Evolutionary conservation across 192 early-diverging fungal genomes (phyloP), one percentile per base, ranked within the genome.

Genomic region (Obelidium mucronatum): DNA sequence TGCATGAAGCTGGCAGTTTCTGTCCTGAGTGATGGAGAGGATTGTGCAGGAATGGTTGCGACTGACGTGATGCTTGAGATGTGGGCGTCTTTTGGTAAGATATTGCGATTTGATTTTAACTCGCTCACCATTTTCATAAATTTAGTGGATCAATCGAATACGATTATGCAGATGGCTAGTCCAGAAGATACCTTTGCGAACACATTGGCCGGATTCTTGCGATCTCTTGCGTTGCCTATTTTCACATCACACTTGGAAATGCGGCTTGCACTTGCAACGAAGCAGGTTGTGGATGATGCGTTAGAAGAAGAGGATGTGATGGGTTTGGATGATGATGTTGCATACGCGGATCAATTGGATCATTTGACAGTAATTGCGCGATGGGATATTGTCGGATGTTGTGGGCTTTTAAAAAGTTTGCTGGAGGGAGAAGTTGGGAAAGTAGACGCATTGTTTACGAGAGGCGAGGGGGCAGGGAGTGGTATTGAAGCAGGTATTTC

Each of bases 301-400:
- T 83, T 82, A 26, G 81, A 77, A n/a, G 85, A 86, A 52, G 82
- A 82, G 6, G 63, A 30, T 26, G 37, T 31, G 24, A 31, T 69
- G n/a, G 59, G 34, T 0, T 3, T 35, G 42, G 75, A 90, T 77
- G 91, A 92, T 60, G 54, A 62, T 26, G 55, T 69, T 37, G 75
- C 88, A 17, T 93, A 91, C 76, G 89, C 79, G 8, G 93, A 94
- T 75, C 93, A 93, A 74, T 79, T 94, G 34, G 79, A 89, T 2
- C 77, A 87, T 34, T 89, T 93, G 59, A 87, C 86, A 15, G 84
- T 82, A 1, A 58, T 94, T 22, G 92, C 84, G 44, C 85, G 93
- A 40, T 72, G 92, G 2, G 81, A 89, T 67, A 80, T 88, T 3
- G 78, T 74, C 1, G 82, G 87, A 71, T 82, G 82, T 13, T 65